A percentile compares a stretch with the other conserved stretches of the same genome.
These are phyloP conservation scores for Uromyces viciae-fabae DNA, from an alignment of 1,284 basidiomycete genomes.

Conservation along the genomic window DNA sequence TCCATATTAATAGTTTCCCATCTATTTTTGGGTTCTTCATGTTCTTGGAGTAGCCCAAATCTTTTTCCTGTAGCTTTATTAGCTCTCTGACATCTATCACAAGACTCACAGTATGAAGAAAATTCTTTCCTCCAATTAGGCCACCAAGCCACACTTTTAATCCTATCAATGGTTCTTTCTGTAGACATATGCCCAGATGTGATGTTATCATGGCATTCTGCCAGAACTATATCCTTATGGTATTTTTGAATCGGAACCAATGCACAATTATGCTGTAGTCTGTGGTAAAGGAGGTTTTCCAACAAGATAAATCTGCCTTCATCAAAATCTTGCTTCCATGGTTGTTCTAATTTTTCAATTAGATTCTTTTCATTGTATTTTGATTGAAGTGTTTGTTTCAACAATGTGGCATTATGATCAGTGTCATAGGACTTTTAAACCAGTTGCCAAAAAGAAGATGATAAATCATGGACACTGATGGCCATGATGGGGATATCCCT, in stretches of 20 bases:
- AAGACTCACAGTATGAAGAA: not conserved
- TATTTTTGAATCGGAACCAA: not conserved
- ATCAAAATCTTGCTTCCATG: not conserved
- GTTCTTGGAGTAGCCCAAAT: too few species aligned
- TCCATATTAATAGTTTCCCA: too few species aligned
- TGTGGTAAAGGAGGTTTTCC: not conserved
- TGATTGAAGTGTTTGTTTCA: not conserved
- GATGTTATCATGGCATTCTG: not conserved
- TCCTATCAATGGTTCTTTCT: not conserved
- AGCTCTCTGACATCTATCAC: too few species aligned
- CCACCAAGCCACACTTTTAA: not conserved
- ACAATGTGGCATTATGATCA: not conserved
- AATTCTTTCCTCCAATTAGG: not conserved
- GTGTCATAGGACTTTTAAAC: not conserved
- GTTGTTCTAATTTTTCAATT: not conserved
- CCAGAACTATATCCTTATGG: not conserved
- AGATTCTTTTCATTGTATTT: not conserved
- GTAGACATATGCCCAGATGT: not conserved
- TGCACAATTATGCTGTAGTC: not conserved
- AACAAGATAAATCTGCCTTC: not conserved
- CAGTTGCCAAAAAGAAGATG: not conserved
- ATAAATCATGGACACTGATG: not conserved
- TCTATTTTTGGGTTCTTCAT: too few species aligned
- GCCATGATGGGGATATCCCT: not conserved
- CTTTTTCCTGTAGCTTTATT: too few species aligned